Conservation (phyloP, 2,329 filamentous ascomycete species). For the Apiospora arundinis region DNA sequence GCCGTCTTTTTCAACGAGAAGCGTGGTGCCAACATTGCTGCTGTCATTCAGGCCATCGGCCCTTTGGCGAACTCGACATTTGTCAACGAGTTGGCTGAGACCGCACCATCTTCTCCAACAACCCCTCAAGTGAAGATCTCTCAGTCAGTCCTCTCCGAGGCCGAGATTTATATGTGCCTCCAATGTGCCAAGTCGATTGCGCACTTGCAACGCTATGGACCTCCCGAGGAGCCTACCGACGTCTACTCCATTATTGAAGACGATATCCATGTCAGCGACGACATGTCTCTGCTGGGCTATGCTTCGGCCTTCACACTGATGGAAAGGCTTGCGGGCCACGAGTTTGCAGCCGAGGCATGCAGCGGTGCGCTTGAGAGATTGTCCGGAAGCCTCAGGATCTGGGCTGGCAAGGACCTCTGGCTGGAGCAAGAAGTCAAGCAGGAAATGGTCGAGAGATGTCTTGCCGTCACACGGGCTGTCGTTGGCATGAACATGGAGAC, state of each 20-base stretch:
- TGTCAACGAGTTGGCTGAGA: conserved; percentile 33
- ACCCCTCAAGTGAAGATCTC: conserved; percentile 55
- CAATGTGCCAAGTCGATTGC: conserved; percentile 67
- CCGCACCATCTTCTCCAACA: conserved; percentile 29
- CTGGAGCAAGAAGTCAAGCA: conserved; percentile 58
- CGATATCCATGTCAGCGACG: conserved; percentile 46
- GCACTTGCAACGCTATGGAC: conserved; percentile 54
- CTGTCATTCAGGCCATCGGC: conserved; percentile 59
- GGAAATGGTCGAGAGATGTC: conserved; percentile 61
- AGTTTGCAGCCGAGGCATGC: conserved; percentile 54
- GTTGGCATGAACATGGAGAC: conserved; percentile 66
- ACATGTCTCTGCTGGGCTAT: conserved; percentile 64
- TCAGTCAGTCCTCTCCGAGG: conserved; percentile 49
- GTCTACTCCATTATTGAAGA: conserved; percentile 57
- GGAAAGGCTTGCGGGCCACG: conserved; percentile 56
- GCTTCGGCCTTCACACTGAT: conserved; percentile 65
- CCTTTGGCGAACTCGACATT: conserved; percentile 46
- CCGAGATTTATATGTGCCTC: conserved; percentile 63
- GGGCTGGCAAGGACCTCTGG: conserved; percentile 61
- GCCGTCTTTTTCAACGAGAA: conserved; percentile 62
- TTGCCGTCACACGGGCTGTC: conserved; percentile 60
- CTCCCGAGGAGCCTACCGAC: conserved; percentile 51
- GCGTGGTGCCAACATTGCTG: conserved; percentile 62
- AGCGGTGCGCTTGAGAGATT: conserved; percentile 59
- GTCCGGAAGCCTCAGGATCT: conserved; percentile 63